Evolutionary conservation across 345 rosid species (phyloP).

Genomic region (Brassica carinata): DNA sequence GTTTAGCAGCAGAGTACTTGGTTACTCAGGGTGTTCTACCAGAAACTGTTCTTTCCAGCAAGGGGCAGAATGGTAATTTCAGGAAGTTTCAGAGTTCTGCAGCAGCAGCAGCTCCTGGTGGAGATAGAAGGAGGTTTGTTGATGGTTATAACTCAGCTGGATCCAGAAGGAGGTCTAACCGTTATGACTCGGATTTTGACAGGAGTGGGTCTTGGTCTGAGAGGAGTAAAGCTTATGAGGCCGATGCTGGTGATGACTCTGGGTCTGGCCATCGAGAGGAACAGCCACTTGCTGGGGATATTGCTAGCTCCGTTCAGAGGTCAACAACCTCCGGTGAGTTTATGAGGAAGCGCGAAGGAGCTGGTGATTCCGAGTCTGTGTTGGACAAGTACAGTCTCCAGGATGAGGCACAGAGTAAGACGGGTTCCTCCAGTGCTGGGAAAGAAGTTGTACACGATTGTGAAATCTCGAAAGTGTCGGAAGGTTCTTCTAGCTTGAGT

Average conservation of each 20-base stretch:
- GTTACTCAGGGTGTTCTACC: slow-evolving; percentile 79
- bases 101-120: slow-evolving; percentile 45
- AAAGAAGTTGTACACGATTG: slow-evolving; percentile 47
- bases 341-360: slow-evolving; percentile 51
- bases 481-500: slow-evolving; percentile 43
- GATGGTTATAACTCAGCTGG: slow-evolving; percentile 63
- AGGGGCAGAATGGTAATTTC: slow-evolving; percentile 57
- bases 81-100: slow-evolving; percentile 61
- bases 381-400: slow-evolving; percentile 46
- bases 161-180: slow-evolving; percentile 61
- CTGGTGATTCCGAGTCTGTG: slow-evolving; percentile 54
- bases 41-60: slow-evolving; percentile 56
- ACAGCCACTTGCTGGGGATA: slow-evolving; percentile 53
- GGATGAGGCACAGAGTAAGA: slow-evolving; percentile 59
- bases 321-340: slow-evolving; percentile 48
- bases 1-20: slow-evolving; percentile 90
- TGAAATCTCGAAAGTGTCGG: slow-evolving; percentile 50
- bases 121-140: slow-evolving; percentile 58
- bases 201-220: slow-evolving; percentile 79
- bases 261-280: slow-evolving; percentile 57
- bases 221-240: slow-evolving; percentile 53
- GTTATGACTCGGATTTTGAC: slow-evolving; percentile 64
- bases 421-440: slow-evolving; percentile 49
- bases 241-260: slow-evolving; percentile 55
- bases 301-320: slow-evolving; percentile 55